Evolutionary conservation across 306 rosid genomes (phyloP).

Genomic region (Gynostemma pentaphyllum): DNA sequence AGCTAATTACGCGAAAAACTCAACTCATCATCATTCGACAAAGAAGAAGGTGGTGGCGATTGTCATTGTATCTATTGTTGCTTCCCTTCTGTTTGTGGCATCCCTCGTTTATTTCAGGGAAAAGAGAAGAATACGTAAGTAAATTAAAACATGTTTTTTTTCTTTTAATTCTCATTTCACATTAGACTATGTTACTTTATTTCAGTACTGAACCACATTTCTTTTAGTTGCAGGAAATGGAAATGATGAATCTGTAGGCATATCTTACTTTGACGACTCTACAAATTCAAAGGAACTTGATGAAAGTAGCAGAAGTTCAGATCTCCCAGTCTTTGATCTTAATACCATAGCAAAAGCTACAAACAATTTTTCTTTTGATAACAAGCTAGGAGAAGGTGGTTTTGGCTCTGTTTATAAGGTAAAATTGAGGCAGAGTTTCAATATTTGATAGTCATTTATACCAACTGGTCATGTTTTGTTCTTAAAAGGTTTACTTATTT

Average conservation of each 20-base stretch:
- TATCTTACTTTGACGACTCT: background rate
- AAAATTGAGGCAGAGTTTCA: background rate
- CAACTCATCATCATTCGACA: no score
- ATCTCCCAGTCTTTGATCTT: background rate
- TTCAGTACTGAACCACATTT: background rate
- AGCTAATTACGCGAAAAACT: no score
- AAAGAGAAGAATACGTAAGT: constrained; percentile 13
- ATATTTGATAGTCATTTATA: no score
- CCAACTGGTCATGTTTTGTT: no score
- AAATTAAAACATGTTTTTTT: background rate
- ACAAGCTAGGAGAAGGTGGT: constrained; percentile 9
- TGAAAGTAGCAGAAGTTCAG: background rate
- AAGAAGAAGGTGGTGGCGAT: no score
- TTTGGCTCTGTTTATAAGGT: constrained; percentile 8
- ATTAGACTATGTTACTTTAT: background rate
- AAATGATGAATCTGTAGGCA: background rate
- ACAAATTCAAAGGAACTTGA: background rate
- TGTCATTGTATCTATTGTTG: no score
- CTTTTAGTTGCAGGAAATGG: background rate
- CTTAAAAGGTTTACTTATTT: background rate
- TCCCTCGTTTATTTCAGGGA: no score
- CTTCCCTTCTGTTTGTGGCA: no score
- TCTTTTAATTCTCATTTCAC: background rate
- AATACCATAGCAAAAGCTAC: constrained; percentile 1
- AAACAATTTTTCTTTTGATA: background rate